Percentiles rank a stretch among this genome's conserved stretches.
These are phyloP conservation scores for Claviceps pusilla DNA, from an alignment of 2,329 filamentous ascomycete genomes.

Conservation along the genomic window DNA sequence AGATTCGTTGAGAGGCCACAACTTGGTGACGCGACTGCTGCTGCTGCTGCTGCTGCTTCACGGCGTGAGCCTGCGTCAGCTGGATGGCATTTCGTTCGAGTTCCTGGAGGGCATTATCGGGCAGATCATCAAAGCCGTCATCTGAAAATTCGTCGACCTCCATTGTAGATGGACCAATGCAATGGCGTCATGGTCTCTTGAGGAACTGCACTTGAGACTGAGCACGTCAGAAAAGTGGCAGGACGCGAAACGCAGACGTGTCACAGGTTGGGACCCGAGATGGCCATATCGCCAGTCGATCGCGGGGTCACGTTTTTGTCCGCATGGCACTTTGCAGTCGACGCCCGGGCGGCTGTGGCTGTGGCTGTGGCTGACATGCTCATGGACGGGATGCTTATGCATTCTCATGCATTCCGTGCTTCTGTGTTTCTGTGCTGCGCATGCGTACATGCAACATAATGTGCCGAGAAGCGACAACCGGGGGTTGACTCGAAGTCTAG, in stretches of 20 bases:
- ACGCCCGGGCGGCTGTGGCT: not conserved
- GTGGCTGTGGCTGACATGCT: not conserved
- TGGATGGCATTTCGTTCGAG: conserved; percentile 50
- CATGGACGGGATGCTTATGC: not conserved
- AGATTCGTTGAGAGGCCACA: conserved; percentile 12
- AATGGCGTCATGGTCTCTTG: conserved; percentile 6
- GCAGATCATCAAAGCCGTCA: conserved; percentile 47
- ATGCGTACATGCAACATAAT: too few species aligned
- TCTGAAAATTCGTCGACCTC: conserved; percentile 45
- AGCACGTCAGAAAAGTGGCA: not conserved
- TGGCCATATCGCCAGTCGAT: conserved; percentile 2
- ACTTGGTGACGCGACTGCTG: conserved; percentile 10
- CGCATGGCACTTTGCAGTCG: too few species aligned
- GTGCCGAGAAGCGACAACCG: too few species aligned
- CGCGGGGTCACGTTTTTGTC: conserved; percentile 7
- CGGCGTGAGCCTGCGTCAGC: conserved; percentile 33
- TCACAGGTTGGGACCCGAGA: not conserved
- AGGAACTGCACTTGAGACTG: not conserved
- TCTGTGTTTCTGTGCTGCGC: not conserved
- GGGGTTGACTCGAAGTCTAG: too few species aligned
- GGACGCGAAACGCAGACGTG: not conserved
- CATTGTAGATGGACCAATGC: conserved; percentile 15
- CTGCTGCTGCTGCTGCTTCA: conserved; percentile 11
- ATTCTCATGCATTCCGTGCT: not conserved
- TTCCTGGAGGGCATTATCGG: conserved; percentile 41